Evolutionary conservation across 1,284 basidiomycete genomes (phyloP), one percentile per base, ranked within the genome.

Genomic region (Cutaneotrichosporon mucoides): DNA sequence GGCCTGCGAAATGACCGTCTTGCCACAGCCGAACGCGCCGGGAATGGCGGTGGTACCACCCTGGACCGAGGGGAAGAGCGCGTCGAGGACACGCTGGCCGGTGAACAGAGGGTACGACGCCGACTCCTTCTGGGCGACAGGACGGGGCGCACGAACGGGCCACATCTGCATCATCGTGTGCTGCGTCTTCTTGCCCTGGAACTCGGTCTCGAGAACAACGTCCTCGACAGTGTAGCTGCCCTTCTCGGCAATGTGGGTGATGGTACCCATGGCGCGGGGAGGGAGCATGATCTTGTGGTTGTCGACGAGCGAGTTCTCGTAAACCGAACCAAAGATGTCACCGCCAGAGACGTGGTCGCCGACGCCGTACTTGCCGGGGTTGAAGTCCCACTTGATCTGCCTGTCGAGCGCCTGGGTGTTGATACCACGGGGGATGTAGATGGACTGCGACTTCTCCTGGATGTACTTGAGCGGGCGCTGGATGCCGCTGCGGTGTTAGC

Each of bases 21-120:
- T 94, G 68, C 92, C 92, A 73, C 95, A 98, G 72, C 96, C 96
- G 78, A 99, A 99, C 68, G 96, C 96, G 69, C 96, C 96, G 36
- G 96, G 96, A 77, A 99, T 99, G 64, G 95, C 93, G 6, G 96
- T 99, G 8, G 96, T 99, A 61, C 96, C 96, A 69, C 96, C 96
- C 81, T 99, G 96, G 4, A 99, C 94, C 78, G 92, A 95, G 82
- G 96, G 96, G 85, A 99, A 99, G 61, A 99, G 83, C 11, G 95
- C 92, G 73, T 99, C 95, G 58, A 99, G 82, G 64, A 99, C 93
- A 70, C 95, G 90, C 79, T 99, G 95, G 55, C 96, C 96, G 55
- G 96, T 99, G 58, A 95, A 82, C 24, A 99, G 83, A 38, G 96
- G 96, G 78, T 87, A 86, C 75, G 96, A 86, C 58, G 95, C 94